Evolutionary conservation across 306 rosid genomes (phyloP), one percentile per base, ranked within the genome.

Genomic region (Cicer judaicum): DNA sequence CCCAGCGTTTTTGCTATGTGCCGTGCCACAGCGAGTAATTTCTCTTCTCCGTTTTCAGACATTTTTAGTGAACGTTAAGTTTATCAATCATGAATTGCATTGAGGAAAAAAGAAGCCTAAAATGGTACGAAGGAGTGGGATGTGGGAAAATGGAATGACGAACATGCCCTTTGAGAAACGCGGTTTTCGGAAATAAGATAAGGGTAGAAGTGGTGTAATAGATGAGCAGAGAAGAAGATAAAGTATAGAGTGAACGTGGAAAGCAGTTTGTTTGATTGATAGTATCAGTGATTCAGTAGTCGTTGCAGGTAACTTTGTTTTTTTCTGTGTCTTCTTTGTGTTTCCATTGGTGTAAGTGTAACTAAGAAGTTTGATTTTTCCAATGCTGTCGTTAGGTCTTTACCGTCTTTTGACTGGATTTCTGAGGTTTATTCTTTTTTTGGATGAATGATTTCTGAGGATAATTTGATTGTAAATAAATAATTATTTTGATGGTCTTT

Each of bases 41-140:
- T 94, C 89, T 92, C 98, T 80, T 94, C 99, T 5, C 99, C 99
- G 81, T 89, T 94, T 75, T 92, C 97, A 15, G 90, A 92, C 98
- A 94, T 94, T 77, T 43, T 56, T 4, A 5, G 19, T 8, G 19
- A 7, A 42, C 15, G 16, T 36, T 29, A 12, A 13, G 48, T 53
- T 69, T 15, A 43, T 47, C 6, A 2, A 49, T 9, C 64, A 13
- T 63, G 52, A 8, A 40, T 56, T 13, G n/a, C 18, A 42, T 1
- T 1, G 5, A 34, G 11, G 18, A 7, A 19, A 39, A 39, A 29
- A 2, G 60, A 7, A 15, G 43, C 42, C 48, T 4, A 21, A 38
- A 52, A 57, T 7, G 41, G 61, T 14, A 50, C 5, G 19, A 71
- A 42, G 14, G 24, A 74, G 77, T 39, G 36, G 66, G 50, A 9